phyloP scores from a whole-genome alignment of 2,329 filamentous ascomycete species.

The Ramularia collo-cygni region DNA sequence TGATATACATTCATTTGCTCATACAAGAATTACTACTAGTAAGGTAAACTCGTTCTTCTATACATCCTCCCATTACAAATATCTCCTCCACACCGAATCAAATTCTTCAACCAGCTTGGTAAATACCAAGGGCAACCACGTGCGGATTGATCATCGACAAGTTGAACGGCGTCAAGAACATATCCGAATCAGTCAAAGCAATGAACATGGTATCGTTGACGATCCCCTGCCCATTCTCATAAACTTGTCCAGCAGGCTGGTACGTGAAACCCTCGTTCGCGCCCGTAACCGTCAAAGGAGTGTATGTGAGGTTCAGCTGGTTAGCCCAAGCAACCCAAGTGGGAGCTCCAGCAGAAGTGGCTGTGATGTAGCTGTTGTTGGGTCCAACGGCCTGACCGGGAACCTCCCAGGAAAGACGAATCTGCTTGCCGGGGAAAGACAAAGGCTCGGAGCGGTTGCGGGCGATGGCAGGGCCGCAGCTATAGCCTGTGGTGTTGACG shows the following conservation, averaged over 20 bases:
- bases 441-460: slow-evolving; percentile 65
- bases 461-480: slow-evolving; percentile 58
- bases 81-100: too few species aligned
- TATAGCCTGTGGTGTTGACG: slow-evolving; percentile 46
- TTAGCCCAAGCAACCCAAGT: slow-evolving; percentile 68
- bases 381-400: slow-evolving; percentile 65
- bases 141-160: slow-evolving; percentile 67
- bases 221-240: slow-evolving; percentile 54
- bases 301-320: slow-evolving; percentile 56
- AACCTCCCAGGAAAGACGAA: slow-evolving; percentile 65
- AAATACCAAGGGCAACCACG: slow-evolving; percentile 66
- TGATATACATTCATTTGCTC: too few species aligned
- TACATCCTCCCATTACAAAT: too few species aligned
- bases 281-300: slow-evolving; percentile 57
- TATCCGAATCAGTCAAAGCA: slow-evolving; percentile 62
- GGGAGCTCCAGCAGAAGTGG: slow-evolving; percentile 50
- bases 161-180: slow-evolving; percentile 70
- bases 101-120: slow-evolving; percentile 63
- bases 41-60: too few species aligned
- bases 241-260: slow-evolving; percentile 66
- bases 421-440: slow-evolving; percentile 64
- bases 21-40: too few species aligned
- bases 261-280: slow-evolving; percentile 57
- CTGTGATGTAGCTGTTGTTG: slow-evolving; percentile 74
- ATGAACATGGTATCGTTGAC: slow-evolving; percentile 77